phyloP scores from a whole-genome alignment of 495 filamentous ascomycete species.

The Talaromyces trachyspermus region DNA sequence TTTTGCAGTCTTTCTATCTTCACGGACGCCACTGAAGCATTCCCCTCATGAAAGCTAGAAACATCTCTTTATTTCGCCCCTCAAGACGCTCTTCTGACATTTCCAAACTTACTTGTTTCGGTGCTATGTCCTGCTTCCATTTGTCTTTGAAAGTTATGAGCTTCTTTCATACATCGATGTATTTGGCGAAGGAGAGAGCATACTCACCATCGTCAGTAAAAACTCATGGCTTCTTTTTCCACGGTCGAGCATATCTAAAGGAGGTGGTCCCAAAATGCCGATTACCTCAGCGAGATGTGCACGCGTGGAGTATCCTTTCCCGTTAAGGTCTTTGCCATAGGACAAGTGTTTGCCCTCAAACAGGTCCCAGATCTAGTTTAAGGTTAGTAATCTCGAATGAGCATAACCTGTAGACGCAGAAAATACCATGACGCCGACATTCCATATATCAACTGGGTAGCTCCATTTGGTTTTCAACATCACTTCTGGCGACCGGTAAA shows the following conservation, averaged over 20 bases:
- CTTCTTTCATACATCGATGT: background rate
- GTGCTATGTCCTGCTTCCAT: slow-evolving; percentile 26
- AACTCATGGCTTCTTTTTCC: slow-evolving; percentile 29
- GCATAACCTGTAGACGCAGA: slow-evolving; percentile 6
- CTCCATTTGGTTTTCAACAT: slow-evolving; percentile 37
- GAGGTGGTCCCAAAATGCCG: slow-evolving; percentile 37
- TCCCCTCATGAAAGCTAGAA: slow-evolving; percentile 32
- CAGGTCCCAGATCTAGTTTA: slow-evolving; percentile 35
- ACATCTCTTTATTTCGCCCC: slow-evolving; percentile 30
- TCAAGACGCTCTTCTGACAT: slow-evolving; percentile 24
- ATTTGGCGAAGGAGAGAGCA: background rate
- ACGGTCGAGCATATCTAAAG: slow-evolving; percentile 30
- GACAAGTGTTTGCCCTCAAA: slow-evolving; percentile 42
- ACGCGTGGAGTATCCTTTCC: slow-evolving; percentile 31
- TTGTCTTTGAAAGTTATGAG: slow-evolving; percentile 20
- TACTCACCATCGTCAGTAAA: slow-evolving; percentile 30
- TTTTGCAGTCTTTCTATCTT: slow-evolving; percentile 36
- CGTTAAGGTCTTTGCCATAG: slow-evolving; percentile 33
- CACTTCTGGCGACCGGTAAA: slow-evolving; percentile 42
- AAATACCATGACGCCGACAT: slow-evolving; percentile 40
- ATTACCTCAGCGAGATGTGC: slow-evolving; percentile 42
- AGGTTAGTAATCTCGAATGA: slow-evolving; percentile 11
- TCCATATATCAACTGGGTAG: slow-evolving; percentile 44
- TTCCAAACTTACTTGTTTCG: slow-evolving; percentile 22
- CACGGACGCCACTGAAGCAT: slow-evolving; percentile 46